Evolutionary conservation across 1,139 yeast species (phyloP), one percentile per base, ranked within the genome.

Genomic region (Nakaseomyces kungkrabaensis): DNA sequence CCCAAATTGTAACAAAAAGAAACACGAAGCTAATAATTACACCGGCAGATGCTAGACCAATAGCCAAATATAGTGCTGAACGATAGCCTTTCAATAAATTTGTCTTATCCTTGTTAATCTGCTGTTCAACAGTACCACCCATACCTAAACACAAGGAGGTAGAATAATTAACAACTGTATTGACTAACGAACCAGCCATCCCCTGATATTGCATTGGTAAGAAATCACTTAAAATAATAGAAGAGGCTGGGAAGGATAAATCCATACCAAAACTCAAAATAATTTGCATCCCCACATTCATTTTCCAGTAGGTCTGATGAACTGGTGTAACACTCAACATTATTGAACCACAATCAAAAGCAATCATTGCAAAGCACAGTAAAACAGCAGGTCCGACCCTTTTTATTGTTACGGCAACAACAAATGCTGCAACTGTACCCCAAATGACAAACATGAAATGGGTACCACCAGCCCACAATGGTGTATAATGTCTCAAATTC

Each of bases 241-340:
- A 72, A 0, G 81, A 76, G 2, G 81, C 77, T 1, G 82, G 82
- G 58, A 78, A 78, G 33, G 81, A 75, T 56, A 76, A 63, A 58
- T 78, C 82, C 81, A 78, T 77, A 1, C 80, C 82, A 74, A 80
- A 77, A 24, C 77, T 70, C 17, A 78, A 60, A 5, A 78, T 65
- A 43, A 76, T 63, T 73, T 74, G 72, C 50, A 70, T 76, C 4
- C 78, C 79, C 52, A 78, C 65, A 3, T 74, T 57, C 54, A 77
- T 66, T 27, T 68, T 64, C 67, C 71, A 78, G 54, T 69, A 78
- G 0, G 73, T 66, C 56, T 78, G 78, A 42, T 77, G 54, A 0
- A 75, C 72, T 1, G 82, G 82, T 52, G 74, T 73, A 0, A 71
- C 66, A 9, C 77, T 63, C 10, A 78, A 66, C 72, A 77, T 72